Percentiles rank a stretch among this genome's conserved stretches.
These are phyloP conservation scores for Plantago elongata DNA, from an alignment of 257 asterid genomes.

Conservation along the genomic window DNA sequence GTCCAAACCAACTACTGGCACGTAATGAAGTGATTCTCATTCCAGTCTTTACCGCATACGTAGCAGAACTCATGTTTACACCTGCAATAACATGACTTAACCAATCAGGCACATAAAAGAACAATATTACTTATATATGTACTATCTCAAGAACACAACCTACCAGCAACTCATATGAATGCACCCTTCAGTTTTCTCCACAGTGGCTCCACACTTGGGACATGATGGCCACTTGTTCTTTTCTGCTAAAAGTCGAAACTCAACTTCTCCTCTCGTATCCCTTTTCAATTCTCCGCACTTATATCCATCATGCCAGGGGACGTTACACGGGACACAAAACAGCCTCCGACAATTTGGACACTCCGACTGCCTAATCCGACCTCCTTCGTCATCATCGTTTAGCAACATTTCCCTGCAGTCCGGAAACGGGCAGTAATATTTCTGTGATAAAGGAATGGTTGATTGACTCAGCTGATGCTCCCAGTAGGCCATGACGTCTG, in stretches of 20 bases:
- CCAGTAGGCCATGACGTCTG: constrained; percentile 32
- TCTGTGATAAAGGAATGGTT: constrained; percentile 27
- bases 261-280: constrained; percentile 21
- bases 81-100: constrained; percentile 24
- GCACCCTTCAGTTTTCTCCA: constrained; percentile 48
- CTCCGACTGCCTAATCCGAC: constrained; percentile 22
- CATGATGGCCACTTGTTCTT: constrained; percentile 44
- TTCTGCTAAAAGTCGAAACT: constrained; percentile 35
- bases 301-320: constrained; percentile 44
- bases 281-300: constrained; percentile 34
- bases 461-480: constrained; percentile 34
- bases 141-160: background rate
- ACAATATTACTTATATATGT: no score
- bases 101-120: background rate
- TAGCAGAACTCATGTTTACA: constrained; percentile 50
- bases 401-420: constrained; percentile 43
- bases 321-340: constrained; percentile 48
- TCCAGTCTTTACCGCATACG: constrained; percentile 37
- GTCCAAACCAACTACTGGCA: constrained; percentile 11
- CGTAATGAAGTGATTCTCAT: constrained; percentile 26
- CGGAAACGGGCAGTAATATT: constrained; percentile 40
- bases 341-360: constrained; percentile 44
- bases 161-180: constrained; percentile 56
- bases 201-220: constrained; percentile 34
- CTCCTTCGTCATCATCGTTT: constrained; percentile 23